Conservation (phyloP, 129 eudicot genomes). For the Arctium lappa region DNA sequence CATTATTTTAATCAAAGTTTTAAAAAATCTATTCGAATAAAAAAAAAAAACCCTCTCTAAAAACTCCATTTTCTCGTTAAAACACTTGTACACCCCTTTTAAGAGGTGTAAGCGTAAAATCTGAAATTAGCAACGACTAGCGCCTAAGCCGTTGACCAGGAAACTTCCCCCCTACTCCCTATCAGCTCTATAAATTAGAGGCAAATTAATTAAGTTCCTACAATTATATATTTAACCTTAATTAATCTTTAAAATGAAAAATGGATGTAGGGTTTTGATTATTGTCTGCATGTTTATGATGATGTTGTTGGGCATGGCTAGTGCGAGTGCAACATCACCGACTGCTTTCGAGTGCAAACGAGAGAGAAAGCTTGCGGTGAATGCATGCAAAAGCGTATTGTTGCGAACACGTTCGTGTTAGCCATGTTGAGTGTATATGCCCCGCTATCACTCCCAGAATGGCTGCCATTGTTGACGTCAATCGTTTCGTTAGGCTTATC, state of each 20-base stretch:
- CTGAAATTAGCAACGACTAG: too few relatives aligned
- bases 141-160: too few relatives aligned
- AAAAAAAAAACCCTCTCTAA: too few relatives aligned
- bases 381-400: conserved; percentile 44
- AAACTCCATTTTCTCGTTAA: too few relatives aligned
- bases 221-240: too few relatives aligned
- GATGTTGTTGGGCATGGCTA: conserved; percentile 8
- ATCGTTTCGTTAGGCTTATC: conserved; percentile 30
- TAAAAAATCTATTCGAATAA: too few relatives aligned
- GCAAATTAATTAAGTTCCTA: too few relatives aligned
- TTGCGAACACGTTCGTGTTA: conserved; percentile 36
- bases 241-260: conserved; percentile 1
- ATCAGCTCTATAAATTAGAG: background rate
- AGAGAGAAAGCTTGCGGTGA: conserved; percentile 31
- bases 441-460: conserved; percentile 46
- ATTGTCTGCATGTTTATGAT: conserved; percentile 6
- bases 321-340: conserved; percentile 8
- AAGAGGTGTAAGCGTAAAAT: too few relatives aligned
- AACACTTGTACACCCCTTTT: too few relatives aligned
- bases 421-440: conserved; percentile 45
- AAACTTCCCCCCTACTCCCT: too few relatives aligned
- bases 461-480: conserved; percentile 32
- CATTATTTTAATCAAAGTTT: too few relatives aligned
- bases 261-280: background rate
- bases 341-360: conserved; percentile 37